Base-by-base conservation (phyloP, 768 basidiomycete species). In the Krasilnikovozyma curviuscula region DNA sequence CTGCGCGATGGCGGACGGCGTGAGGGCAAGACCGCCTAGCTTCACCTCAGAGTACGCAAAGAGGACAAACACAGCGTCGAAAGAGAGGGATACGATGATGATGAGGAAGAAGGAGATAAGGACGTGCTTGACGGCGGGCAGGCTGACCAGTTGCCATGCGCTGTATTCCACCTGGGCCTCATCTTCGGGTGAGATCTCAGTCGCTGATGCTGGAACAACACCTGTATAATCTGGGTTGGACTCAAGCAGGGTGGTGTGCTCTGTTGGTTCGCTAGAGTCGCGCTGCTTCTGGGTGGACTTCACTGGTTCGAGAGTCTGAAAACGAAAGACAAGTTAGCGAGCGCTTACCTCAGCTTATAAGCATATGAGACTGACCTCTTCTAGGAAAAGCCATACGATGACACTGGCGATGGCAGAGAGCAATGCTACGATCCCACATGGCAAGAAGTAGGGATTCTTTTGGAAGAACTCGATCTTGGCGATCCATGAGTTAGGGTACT, bases 41-140 rank as follows among this genome's bases (percentile, higher is more conserved):
- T 27, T 21, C 21, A 42, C 23, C 8, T 49, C 39, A 4, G 55
- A 54, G 43, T 56, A 56, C 39, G 44, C 33, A 44, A 54, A 56
- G 7, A 56, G 44, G 21, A 56, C 50, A 28, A 56, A 49, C 7
- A 39, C 48, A n/a, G 55, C 53, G 42, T 56, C 55, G 38, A 56
- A 56, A 5, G 53, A 51, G 25, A 54, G 41, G 37, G 53, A 38
- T 23, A 50, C 46, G 37, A 56, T 32, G 25, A 43, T 41, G 46
- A 56, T 40, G 16, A 56, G 40, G 40, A 52, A 52, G 18, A 32
- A 40, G 7, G 54, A 48, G 2, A 50, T 25, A 24, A 53, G 19
- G n/a, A 52, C 49, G 12, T 51, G 48, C 21, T 49, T 32, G 6
- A 56, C 48, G 13, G 55, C 46, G 7, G 41, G 46, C 13, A 53